Base-by-base conservation (phyloP, 768 basidiomycete species). In the Russula lepida region DNA sequence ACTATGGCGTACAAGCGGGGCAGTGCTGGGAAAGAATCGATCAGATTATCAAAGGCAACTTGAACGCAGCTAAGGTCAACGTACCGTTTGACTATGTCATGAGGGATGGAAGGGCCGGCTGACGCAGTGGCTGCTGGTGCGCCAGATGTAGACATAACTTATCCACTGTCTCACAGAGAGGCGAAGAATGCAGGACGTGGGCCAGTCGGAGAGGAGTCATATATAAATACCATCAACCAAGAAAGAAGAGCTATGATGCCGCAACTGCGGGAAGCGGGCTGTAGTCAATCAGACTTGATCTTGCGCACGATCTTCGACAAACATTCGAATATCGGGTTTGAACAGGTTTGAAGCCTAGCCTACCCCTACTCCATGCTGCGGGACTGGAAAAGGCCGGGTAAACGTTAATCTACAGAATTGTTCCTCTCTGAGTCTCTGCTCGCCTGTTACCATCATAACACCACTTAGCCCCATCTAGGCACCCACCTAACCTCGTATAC, bases 1-100 rank as follows among this genome's bases (percentile, higher is more conserved):
- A 19, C 28, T 9, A 7, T 4, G 13, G n/a, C 56, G 56, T 46
- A 62, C 61, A 58, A 62, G 32, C 11, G 61, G 61, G 17, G 12
- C 56, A 2, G 61, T 25, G n/a, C 56, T 62, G 32, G 21, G 19
- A 4, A 53, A 37, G 19, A 13, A 32, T 43, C 49, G 25, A 25
- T 51, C 49, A 51, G 37, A 21, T 30, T 25, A n/a, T 30, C 4
- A 17, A 19, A 9, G 15, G n/a, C 21, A 6, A n/a, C n/a, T n/a
- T n/a, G n/a, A n/a, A 33, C 30, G 32, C 17, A 1, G 11, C 17
- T 2, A 33, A 12, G 2, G 15, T 23, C 9, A 3, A 51, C 57
- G 49, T 43, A 58, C 57, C 7, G n/a, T 51, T 25, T 51, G 6
- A 21, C 21, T 4, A 58, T 30, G 17, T 41, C 48, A 27, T 12